Percentiles rank a stretch among this genome's conserved stretches.
Evolutionary conservation across 2,329 filamentous ascomycete genomes (phyloP).

Genomic region (Raffaelea arxii): DNA sequence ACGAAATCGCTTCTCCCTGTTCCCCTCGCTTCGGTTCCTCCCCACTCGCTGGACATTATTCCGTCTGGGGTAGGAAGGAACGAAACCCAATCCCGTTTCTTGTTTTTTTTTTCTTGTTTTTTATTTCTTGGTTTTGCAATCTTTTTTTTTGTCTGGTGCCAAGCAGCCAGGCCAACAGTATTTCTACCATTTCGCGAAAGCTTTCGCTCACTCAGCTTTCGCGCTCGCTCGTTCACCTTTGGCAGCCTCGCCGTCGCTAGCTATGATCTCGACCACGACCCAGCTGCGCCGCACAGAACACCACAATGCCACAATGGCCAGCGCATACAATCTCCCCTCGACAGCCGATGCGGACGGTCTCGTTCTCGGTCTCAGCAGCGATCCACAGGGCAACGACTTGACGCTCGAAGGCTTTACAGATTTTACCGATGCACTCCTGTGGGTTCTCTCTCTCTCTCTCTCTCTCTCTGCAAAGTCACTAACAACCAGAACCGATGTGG

Average conservation of each 20-base stretch:
- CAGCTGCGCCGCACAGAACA: neutral
- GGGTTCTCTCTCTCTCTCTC: slow-evolving; percentile 20
- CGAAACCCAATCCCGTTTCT: neutral
- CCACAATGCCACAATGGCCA: slow-evolving; percentile 33
- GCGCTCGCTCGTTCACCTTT: too few relatives aligned
- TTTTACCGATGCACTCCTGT: slow-evolving; percentile 50
- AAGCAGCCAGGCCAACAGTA: neutral
- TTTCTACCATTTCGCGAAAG: too few relatives aligned
- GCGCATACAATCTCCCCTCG: slow-evolving; percentile 41
- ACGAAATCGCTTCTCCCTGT: too few relatives aligned
- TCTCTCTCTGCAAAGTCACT: neutral
- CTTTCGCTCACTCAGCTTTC: too few relatives aligned
- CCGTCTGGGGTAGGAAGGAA: too few relatives aligned
- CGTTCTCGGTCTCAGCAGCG: slow-evolving; percentile 29
- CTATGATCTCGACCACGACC: neutral
- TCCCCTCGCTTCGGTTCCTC: too few relatives aligned
- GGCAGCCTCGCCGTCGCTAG: neutral
- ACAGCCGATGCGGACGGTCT: slow-evolving; percentile 33
- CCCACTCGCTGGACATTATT: too few relatives aligned
- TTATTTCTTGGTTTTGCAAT: neutral
- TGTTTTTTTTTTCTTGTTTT: neutral
- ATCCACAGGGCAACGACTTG: slow-evolving; percentile 17
- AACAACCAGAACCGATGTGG: slow-evolving; percentile 32
- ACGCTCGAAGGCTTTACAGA: slow-evolving; percentile 39
- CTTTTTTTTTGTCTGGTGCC: neutral